Conservation (phyloP, 2,329 filamentous ascomycete genomes). For the Metarhizium sp. region DNA sequence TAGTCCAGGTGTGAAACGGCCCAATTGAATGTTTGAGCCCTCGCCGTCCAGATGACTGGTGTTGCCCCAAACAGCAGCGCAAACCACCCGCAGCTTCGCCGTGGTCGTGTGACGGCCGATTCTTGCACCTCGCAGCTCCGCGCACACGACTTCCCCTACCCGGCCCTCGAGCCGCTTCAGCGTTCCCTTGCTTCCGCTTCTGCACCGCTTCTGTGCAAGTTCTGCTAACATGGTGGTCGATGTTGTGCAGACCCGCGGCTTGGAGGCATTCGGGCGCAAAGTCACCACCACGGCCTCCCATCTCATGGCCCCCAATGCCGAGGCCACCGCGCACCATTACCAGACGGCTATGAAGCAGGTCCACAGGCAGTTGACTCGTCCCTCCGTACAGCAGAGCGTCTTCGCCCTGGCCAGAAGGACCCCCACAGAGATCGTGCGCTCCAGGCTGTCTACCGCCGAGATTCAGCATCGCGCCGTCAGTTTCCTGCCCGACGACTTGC, state of each 20-base stretch:
- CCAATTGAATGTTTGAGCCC: too few relatives aligned
- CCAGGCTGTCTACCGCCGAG: conserved; percentile 79
- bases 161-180: not conserved
- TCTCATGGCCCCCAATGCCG: conserved; percentile 61
- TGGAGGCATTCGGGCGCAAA: conserved; percentile 90
- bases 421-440: conserved; percentile 88
- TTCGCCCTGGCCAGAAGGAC: conserved; percentile 86
- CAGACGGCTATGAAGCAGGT: conserved; percentile 81
- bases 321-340: conserved; percentile 57
- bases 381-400: conserved; percentile 76
- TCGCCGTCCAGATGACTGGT: not conserved
- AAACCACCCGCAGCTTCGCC: not conserved
- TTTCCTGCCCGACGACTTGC: conserved; percentile 81
- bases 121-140: not conserved
- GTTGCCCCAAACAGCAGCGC: too few relatives aligned
- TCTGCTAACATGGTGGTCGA: conserved; percentile 8
- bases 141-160: not conserved
- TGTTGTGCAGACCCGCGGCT: conserved; percentile 60
- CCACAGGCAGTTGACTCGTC: conserved; percentile 78
- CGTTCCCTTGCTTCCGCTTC: conserved; percentile 1
- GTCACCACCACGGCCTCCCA: conserved; percentile 89
- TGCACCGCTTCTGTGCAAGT: not conserved
- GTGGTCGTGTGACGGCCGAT: conserved; percentile 20
- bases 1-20: too few relatives aligned
- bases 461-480: conserved; percentile 90